Evolutionary conservation across 257 asterid genomes (phyloP), one percentile per base, ranked within the genome.

Genomic region (Galeopsis tetrahit): DNA sequence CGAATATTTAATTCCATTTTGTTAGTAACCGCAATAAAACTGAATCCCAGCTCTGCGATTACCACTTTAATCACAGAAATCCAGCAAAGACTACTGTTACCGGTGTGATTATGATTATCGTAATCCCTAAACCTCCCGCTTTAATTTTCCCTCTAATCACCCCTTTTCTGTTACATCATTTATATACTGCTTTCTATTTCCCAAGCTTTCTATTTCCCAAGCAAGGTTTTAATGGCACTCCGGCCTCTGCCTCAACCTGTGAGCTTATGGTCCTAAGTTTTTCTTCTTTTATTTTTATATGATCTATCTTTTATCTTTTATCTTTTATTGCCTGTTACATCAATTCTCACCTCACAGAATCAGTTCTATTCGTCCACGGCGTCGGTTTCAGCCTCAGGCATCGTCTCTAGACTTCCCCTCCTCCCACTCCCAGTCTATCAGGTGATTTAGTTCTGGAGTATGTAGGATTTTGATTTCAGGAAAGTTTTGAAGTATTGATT

Each of bases 391-490:
- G 68, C 15, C 49, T 15, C 80, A 28, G 34, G 83, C 82, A 0
- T 72, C 80, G 14, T 79, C 83, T n/a, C n/a, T 75, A 7, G 77
- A 79, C 9, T 81, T 82, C 84, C 84, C n/a, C 78, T 82, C 36
- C 87, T 82, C 53, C 87, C 87, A 8, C 82, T 85, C 74, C 82
- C 87, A 6, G 38, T 52, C 61, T 78, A 82, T 55, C 87, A 85
- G 86, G 90, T 81, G 40, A 60, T 70, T 55, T 77, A 4, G n/a
- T n/a, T n/a, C n/a, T n/a, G n/a, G n/a, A n/a, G n/a, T n/a, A n/a
- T n/a, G n/a, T n/a, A n/a, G n/a, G n/a, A n/a, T n/a, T n/a, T n/a
- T n/a, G n/a, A n/a, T n/a, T n/a, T n/a, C n/a, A n/a, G n/a, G n/a
- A n/a, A n/a, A n/a, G 6, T 34, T 11, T 69, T 17, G 69, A 58